Evolutionary conservation across 371 early-diverging fungal species (phyloP), one percentile per base, ranked within the genome.

Genomic region (Syncephalastrum racemosum): DNA sequence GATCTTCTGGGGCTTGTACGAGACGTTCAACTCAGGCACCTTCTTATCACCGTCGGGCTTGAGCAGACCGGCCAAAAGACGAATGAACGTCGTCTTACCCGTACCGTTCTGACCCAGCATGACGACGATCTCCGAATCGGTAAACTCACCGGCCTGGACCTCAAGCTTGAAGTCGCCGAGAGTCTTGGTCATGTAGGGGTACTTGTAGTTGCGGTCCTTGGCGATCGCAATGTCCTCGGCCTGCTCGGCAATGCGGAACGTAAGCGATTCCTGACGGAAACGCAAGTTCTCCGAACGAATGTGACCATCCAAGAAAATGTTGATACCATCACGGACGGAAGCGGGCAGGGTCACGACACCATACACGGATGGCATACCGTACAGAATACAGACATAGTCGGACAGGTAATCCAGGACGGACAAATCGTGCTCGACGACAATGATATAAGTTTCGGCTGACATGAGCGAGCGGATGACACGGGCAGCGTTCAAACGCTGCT

Each of bases 41-140:
- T 87, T 76, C 48, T 81, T 80, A 19, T 85, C 87, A 56, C 88
- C 90, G 67, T 96, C 96, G n/a, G 96, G 82, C 71, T 84, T 79
- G 55, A 97, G 65, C 39, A 80, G 61, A 67, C 99, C 99, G 24
- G 99, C 98, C 59, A 99, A 83, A 78, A 99, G 80, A 53, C 90
- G 90, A 57, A 99, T 97, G 68, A 99, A 94, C 27, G 99, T 99
- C 22, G 98, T 98, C 85, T 99, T 98, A 66, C 99, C 99, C 42
- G 98, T 99, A 62, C 99, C 99, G 86, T 99, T 99, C 82, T 99
- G 95, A 70, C 99, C 99, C 73, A 99, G 83, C 91, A 99, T 95
- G 66, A 99, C 98, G 69, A 99, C 82, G 67, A 99, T 99, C 80
- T 99, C 99, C 27, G 99, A 97, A 67, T 97, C 95, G 44, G 92